These are phyloP conservation scores for Aspergillus glaucus DNA, from an alignment of 2,329 filamentous ascomycete genomes.

Conservation along the genomic window DNA sequence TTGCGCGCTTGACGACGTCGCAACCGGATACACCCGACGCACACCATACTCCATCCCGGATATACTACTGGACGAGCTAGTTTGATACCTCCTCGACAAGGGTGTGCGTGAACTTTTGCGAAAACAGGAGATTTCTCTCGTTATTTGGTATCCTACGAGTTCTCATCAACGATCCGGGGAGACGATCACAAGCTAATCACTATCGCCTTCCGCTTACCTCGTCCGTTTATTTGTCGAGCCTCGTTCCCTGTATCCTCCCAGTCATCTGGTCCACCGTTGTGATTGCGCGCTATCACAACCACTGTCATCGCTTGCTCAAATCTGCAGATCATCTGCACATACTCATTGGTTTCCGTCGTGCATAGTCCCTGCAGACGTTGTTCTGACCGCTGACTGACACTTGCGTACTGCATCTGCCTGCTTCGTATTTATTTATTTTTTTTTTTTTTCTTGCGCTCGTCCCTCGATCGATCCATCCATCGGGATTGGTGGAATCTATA, in stretches of 20 bases:
- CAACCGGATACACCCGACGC: background rate
- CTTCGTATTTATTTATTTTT: too few species aligned
- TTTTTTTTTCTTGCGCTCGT: conserved; percentile 1
- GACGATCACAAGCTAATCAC: conserved; percentile 19
- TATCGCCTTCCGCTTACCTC: conserved; percentile 3
- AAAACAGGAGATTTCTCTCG: background rate
- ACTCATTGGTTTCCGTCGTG: conserved; percentile 29
- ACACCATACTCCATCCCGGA: background rate
- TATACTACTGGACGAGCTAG: background rate
- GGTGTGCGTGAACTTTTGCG: background rate
- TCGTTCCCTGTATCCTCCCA: conserved; percentile 17
- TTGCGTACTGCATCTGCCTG: conserved; percentile 5
- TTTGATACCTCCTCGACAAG: background rate
- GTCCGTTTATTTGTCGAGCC: conserved; percentile 8
- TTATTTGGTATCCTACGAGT: background rate
- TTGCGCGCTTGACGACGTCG: background rate
- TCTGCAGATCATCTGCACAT: conserved; percentile 49
- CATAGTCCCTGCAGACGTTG: conserved; percentile 40
- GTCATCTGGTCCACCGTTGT: conserved; percentile 30
- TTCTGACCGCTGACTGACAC: conserved; percentile 12
- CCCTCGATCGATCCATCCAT: conserved; percentile 4
- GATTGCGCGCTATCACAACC: conserved; percentile 19
- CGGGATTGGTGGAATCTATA: background rate
- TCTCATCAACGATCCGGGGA: background rate
- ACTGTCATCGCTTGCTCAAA: conserved; percentile 13